These are phyloP conservation scores for Porcisia deanei DNA, from an alignment of 208 protist genomes.

Conservation along the genomic window DNA sequence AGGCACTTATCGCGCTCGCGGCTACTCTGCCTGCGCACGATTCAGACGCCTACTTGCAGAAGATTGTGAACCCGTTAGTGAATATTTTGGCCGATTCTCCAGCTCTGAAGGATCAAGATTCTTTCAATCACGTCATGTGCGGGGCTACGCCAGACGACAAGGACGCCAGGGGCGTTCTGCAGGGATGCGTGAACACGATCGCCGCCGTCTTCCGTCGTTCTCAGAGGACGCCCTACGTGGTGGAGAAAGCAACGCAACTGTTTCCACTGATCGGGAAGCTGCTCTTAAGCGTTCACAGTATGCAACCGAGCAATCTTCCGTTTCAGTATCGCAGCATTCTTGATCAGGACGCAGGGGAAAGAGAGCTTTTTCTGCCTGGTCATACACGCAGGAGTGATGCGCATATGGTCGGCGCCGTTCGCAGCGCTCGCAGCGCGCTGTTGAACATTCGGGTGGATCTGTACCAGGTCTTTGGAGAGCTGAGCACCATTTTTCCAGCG, in stretches of 20 bases:
- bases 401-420: slow-evolving; percentile 12
- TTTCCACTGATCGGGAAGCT: slow-evolving; percentile 40
- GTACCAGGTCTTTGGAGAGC: slow-evolving; percentile 68
- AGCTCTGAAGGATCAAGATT: slow-evolving; percentile 30
- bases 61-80: slow-evolving; percentile 62
- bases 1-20: slow-evolving; percentile 64
- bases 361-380: slow-evolving; percentile 54
- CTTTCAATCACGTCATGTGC: slow-evolving; percentile 67
- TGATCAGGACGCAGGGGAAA: slow-evolving; percentile 35
- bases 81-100: slow-evolving; percentile 36
- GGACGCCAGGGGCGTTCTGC: slow-evolving; percentile 39
- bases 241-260: slow-evolving; percentile 44
- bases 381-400: slow-evolving; percentile 37
- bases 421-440: slow-evolving; percentile 37
- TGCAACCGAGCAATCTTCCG: slow-evolving; percentile 48
- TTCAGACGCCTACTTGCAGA: slow-evolving; percentile 48
- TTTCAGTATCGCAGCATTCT: slow-evolving; percentile 41
- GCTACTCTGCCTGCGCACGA: slow-evolving; percentile 39
- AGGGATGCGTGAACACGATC: slow-evolving; percentile 49
- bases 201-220: slow-evolving; percentile 68
- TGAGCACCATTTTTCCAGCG: slow-evolving; percentile 52
- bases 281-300: slow-evolving; percentile 51
- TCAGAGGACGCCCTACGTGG: slow-evolving; percentile 53
- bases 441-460: slow-evolving; percentile 55
- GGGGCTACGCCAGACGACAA: slow-evolving; percentile 16